Conservation (phyloP, 129 eudicot genomes). For the Escallonia rubra region DNA sequence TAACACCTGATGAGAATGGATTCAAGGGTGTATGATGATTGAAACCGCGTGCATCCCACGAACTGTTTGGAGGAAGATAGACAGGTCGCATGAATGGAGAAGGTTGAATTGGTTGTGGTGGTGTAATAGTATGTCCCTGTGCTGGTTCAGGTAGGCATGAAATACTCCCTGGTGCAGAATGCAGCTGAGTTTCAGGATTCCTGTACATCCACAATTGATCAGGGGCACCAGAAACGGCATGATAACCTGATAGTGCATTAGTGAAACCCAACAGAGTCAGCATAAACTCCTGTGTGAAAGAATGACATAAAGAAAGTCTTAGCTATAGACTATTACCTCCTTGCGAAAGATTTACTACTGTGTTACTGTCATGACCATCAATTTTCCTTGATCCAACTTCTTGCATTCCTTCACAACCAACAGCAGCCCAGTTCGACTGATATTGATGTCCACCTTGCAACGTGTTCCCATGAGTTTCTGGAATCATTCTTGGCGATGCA, state of each 20-base stretch:
- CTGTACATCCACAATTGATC: conserved; percentile 65
- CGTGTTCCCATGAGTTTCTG: conserved; percentile 41
- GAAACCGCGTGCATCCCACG: conserved; percentile 67
- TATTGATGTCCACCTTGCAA: conserved; percentile 41
- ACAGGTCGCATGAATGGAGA: conserved; percentile 52
- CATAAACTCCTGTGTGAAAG: not conserved
- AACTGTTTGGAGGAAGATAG: conserved; percentile 60
- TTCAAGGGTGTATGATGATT: conserved; percentile 41
- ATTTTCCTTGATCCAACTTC: conserved; percentile 25
- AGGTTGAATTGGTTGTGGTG: conserved; percentile 52
- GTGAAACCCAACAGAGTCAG: not conserved
- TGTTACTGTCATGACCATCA: conserved; percentile 11
- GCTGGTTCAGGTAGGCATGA: conserved; percentile 27
- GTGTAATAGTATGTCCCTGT: conserved; percentile 45
- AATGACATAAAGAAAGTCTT: not conserved
- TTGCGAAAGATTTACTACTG: conserved; percentile 20
- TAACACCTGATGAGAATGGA: conserved; percentile 27
- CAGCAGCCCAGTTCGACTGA: conserved; percentile 36
- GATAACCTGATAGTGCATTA: conserved; percentile 29
- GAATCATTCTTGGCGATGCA: conserved; percentile 60
- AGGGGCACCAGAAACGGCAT: conserved; percentile 28
- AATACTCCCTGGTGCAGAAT: conserved; percentile 35
- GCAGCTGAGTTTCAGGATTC: conserved; percentile 40
- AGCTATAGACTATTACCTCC: conserved; percentile 21
- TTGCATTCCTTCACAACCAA: conserved; percentile 13